These are phyloP conservation scores for Gnomoniopsis smithogilvyi DNA, from an alignment of 2,329 filamentous ascomycete genomes.

Conservation along the genomic window DNA sequence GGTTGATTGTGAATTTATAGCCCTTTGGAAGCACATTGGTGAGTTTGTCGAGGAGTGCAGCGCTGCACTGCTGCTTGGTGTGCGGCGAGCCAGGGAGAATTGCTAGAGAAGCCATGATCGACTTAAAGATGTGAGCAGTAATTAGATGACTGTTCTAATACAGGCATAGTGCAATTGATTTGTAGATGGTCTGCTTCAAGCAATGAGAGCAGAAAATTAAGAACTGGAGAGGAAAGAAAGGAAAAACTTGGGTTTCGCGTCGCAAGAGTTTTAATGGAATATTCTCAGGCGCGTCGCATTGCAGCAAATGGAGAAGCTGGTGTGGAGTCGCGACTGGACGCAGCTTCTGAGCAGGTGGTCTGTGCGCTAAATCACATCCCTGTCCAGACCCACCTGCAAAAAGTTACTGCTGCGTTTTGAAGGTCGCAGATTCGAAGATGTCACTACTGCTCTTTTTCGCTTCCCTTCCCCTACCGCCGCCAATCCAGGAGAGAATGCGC, in stretches of 20 bases:
- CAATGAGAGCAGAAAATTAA: neutral
- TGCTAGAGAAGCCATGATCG: constrained; percentile 14
- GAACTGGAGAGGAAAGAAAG: neutral
- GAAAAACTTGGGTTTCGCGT: neutral
- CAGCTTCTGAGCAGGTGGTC: neutral
- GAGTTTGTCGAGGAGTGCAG: constrained; percentile 36
- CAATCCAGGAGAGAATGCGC: constrained; percentile 13
- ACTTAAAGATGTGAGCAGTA: constrained; percentile 15
- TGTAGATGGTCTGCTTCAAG: neutral
- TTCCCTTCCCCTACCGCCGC: neutral
- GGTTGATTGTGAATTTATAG: constrained; percentile 67
- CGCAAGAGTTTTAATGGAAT: neutral
- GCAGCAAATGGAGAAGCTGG: neutral
- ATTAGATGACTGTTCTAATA: neutral
- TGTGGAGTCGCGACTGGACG: neutral
- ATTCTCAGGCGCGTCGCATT: neutral
- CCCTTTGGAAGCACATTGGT: constrained; percentile 51
- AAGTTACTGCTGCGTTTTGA: constrained; percentile 13
- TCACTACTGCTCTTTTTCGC: neutral
- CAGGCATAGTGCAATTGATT: neutral
- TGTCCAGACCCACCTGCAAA: constrained; percentile 16
- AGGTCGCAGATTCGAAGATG: constrained; percentile 3
- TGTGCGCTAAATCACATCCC: neutral
- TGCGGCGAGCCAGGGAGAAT: constrained; percentile 14
- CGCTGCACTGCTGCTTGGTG: constrained; percentile 23